Evolutionary conservation across 306 rosid species (phyloP).

Genomic region (Pyrus bretschneideri): DNA sequence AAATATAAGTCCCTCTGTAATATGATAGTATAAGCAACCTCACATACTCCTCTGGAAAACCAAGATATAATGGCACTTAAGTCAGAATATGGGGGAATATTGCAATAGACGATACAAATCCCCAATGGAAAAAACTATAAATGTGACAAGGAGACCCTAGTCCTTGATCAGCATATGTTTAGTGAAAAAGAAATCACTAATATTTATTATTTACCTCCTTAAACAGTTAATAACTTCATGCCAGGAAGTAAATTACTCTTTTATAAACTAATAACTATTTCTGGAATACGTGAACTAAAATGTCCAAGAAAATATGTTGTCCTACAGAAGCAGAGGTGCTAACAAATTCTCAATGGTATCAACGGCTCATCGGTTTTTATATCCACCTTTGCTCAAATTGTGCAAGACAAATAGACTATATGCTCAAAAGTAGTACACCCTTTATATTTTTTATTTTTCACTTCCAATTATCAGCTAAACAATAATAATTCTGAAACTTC

Average conservation of each 20-base stretch:
- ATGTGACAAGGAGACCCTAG: constrained; percentile 1
- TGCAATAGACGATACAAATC: not conserved
- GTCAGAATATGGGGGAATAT: not conserved
- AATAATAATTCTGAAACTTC: not conserved
- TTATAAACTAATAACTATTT: not conserved
- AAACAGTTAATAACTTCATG: not conserved
- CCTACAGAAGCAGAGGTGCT: not conserved
- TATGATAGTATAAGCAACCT: constrained; percentile 11
- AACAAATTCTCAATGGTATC: not conserved
- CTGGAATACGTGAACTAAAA: not conserved
- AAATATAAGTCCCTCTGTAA: constrained; percentile 17
- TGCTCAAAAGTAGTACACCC: not conserved
- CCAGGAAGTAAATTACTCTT: not conserved
- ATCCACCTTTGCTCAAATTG: not conserved
- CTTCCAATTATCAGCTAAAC: not conserved
- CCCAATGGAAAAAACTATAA: not conserved
- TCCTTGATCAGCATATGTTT: constrained; percentile 3
- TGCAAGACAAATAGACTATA: not conserved
- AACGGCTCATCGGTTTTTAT: not conserved
- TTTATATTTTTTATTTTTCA: not conserved
- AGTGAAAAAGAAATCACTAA: not conserved
- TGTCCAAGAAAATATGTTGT: not conserved
- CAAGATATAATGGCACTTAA: not conserved
- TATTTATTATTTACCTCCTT: not conserved
- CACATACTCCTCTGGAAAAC: constrained; percentile 24